These are phyloP conservation scores for Kwoniella heveanensis DNA, from an alignment of 768 basidiomycete genomes.

Conservation along the genomic window DNA sequence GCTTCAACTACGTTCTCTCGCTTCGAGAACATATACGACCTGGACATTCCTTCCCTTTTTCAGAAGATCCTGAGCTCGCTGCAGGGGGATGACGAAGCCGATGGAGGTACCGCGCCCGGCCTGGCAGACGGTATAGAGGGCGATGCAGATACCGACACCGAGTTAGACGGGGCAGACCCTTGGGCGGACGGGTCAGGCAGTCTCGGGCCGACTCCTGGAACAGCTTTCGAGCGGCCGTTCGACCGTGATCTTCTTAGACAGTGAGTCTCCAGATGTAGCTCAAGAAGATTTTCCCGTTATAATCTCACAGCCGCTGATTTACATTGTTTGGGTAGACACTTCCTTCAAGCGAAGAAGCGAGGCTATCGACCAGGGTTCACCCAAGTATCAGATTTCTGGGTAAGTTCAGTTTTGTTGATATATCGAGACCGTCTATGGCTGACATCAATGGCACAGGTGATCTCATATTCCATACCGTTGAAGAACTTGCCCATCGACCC, in stretches of 20 bases:
- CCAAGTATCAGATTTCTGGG: constrained; percentile 40
- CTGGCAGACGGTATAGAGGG: constrained; percentile 10
- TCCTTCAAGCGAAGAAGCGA: constrained; percentile 27
- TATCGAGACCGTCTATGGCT: too few species aligned
- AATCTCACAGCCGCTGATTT: not conserved
- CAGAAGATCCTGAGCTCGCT: constrained; percentile 24
- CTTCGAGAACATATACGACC: constrained; percentile 29
- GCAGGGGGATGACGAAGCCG: constrained; percentile 45
- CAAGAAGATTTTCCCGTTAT: too few species aligned
- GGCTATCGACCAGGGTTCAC: constrained; percentile 42
- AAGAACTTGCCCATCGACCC: constrained; percentile 39
- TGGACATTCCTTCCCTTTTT: constrained; percentile 21
- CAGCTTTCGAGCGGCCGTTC: not conserved
- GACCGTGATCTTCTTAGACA: not conserved
- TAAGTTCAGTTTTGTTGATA: constrained; percentile 11
- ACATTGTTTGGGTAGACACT: constrained; percentile 24
- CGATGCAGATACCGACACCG: constrained; percentile 8
- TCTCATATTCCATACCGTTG: constrained; percentile 39
- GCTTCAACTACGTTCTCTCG: constrained; percentile 24
- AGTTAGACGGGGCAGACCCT: constrained; percentile 7
- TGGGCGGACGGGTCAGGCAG: constrained; percentile 9
- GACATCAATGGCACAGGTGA: constrained; percentile 24
- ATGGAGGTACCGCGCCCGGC: constrained; percentile 22
- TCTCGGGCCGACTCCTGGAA: not conserved
- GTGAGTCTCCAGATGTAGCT: too few species aligned